Conservation (phyloP, 768 basidiomycete genomes). For the Naganishia vaughanmartiniae region DNA sequence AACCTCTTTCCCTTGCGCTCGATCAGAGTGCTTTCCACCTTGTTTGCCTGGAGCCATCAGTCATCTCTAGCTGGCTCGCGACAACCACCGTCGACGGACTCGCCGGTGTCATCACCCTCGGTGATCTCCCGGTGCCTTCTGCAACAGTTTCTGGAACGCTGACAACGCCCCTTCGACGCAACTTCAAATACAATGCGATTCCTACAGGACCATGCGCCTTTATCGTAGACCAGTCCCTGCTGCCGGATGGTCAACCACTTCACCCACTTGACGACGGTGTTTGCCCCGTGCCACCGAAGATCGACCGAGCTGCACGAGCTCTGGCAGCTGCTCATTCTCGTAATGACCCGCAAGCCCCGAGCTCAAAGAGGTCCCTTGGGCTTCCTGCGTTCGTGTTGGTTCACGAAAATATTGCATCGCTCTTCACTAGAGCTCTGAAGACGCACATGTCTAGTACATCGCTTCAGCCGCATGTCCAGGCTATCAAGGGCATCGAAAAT, state of each 20-base stretch:
- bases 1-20: slow-evolving; percentile 2
- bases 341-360: background rate
- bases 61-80: background rate
- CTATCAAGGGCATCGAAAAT: slow-evolving; percentile 6
- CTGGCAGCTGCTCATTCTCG: slow-evolving; percentile 14
- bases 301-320: slow-evolving; percentile 7
- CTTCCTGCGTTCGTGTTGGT: slow-evolving; percentile 18
- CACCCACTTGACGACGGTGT: slow-evolving; percentile 6
- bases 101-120: slow-evolving; percentile 6
- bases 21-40: slow-evolving; percentile 26
- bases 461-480: slow-evolving; percentile 8
- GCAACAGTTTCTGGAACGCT: background rate
- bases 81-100: background rate
- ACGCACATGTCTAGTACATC: background rate
- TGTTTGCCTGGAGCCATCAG: background rate
- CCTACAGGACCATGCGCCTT: background rate
- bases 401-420: slow-evolving; percentile 25
- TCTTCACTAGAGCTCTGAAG: slow-evolving; percentile 12
- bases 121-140: slow-evolving; percentile 1
- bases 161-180: background rate
- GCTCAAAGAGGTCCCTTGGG: background rate
- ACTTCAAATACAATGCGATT: slow-evolving; percentile 5
- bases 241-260: slow-evolving; percentile 16
- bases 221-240: slow-evolving; percentile 28
- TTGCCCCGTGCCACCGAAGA: background rate